A percentile compares a stretch with the other conserved stretches of the same genome.
phyloP scores from a whole-genome alignment of 257 asterid genomes.

The Jacaranda mimosifolia region DNA sequence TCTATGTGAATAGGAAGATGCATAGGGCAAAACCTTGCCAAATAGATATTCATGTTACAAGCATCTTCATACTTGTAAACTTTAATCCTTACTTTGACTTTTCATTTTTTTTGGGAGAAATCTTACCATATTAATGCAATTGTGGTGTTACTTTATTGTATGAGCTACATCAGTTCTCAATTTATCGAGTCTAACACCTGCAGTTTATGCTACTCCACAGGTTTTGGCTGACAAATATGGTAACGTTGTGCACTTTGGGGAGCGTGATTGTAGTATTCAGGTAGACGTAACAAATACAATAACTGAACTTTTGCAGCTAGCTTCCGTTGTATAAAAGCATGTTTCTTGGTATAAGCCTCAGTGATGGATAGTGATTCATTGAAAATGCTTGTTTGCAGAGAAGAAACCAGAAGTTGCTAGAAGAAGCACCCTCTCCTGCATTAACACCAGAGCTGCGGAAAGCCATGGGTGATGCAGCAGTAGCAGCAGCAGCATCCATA shows the following conservation, averaged over 20 bases:
- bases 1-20: background rate
- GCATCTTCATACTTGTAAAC: background rate
- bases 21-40: background rate
- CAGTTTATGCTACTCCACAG: constrained; percentile 48
- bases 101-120: background rate
- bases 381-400: constrained; percentile 61
- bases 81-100: constrained; percentile 22
- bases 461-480: constrained; percentile 99
- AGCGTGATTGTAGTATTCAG: constrained; percentile 99
- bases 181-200: constrained; percentile 15
- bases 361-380: background rate
- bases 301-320: constrained; percentile 8
- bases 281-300: constrained; percentile 42
- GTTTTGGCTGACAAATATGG: constrained; percentile 94
- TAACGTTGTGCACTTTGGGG: constrained; percentile 96
- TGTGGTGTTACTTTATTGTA: constrained; percentile 22
- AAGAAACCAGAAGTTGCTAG: constrained; percentile 95
- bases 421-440: constrained; percentile 99
- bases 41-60: background rate
- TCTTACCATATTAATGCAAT: background rate
- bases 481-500: constrained; percentile 98
- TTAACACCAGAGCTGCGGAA: constrained; percentile 87
- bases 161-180: constrained; percentile 17
- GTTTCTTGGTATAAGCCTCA: constrained; percentile 2
- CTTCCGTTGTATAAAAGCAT: constrained; percentile 30